Base-by-base conservation (phyloP, 805 yeast genomes). In the Yarrowia sp. region DNA sequence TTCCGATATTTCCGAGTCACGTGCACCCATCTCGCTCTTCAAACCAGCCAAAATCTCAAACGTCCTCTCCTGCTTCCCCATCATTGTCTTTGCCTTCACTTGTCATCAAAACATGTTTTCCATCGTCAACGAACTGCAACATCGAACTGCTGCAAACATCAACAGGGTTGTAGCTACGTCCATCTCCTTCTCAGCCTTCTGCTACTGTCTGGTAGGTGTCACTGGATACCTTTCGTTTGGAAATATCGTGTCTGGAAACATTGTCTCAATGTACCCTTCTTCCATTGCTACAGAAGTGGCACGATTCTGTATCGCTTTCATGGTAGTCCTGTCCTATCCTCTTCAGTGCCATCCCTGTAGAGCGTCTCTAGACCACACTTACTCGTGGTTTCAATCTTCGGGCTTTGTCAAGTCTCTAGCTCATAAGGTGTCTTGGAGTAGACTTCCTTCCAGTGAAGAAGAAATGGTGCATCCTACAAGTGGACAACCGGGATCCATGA, bases 71-170 rank as follows among this genome's bases (percentile, higher is more conserved):
- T 85, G 95, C 10, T 85, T 92, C 73, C 96, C 98, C n/a, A 89
- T 92, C 68, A 86, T 92, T 69, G 93, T 93, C 13, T 92, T 93
- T 79, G 97, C 97, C 0, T 93, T 86, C 76, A 93, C 98, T 0
- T 95, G 98, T 71, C 98, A 93, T 73, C 98, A 93, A 75, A 93
- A 93, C 76, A 90, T 90, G 91, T 91, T 90, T 71, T 85, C 96
- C 0, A 84, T 92, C 65, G 83, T 92, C 64, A 93, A 92, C 71
- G 98, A 93, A 76, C 81, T 92, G 33, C 76, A 74, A 35, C 85
- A 85, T 69, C 82, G 81, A 67, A 77, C 88, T 0, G 76, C 83
- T n/a, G 66, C 72, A 7, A 78, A 77, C 38, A 78, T 86, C 67
- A 76, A 79, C 65, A 75, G 71, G 17, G 80, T 90, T 42, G 82